Evolutionary conservation across 768 basidiomycete species (phyloP).

Genomic region (Sporobolomyces phaffii): DNA sequence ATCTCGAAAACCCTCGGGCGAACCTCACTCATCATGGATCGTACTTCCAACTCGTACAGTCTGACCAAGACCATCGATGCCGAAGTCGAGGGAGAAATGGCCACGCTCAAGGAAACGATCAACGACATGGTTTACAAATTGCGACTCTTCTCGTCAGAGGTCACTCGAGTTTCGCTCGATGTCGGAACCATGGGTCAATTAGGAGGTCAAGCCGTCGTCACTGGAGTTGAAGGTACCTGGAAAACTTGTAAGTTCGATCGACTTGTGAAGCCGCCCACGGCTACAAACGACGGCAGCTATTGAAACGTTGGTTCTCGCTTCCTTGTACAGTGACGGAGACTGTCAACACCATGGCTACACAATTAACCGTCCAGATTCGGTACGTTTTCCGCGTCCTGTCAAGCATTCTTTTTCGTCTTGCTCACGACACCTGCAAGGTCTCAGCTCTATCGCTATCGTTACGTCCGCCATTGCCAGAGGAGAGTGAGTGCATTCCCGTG

Average conservation of each 20-base stretch:
- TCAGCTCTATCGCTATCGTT: constrained; percentile 46
- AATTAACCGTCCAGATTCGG: constrained; percentile 44
- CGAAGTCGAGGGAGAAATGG: constrained; percentile 53
- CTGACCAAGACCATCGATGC: constrained; percentile 51
- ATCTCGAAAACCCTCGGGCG: neutral
- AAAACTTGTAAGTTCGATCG: constrained; percentile 52
- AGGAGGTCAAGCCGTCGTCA: constrained; percentile 50
- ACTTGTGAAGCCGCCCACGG: too few relatives aligned
- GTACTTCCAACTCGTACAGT: constrained; percentile 43
- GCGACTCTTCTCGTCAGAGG: constrained; percentile 75
- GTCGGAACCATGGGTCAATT: constrained; percentile 59
- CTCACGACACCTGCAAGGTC: too few relatives aligned
- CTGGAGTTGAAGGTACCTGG: constrained; percentile 53
- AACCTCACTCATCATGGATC: neutral
- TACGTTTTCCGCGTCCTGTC: constrained; percentile 6
- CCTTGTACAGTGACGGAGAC: constrained; percentile 34
- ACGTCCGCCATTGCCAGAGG: constrained; percentile 39
- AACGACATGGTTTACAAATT: constrained; percentile 62
- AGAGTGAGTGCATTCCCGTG: constrained; percentile 16
- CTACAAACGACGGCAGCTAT: too few relatives aligned
- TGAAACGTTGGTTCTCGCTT: neutral
- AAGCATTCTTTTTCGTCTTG: too few relatives aligned
- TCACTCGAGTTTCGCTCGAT: constrained; percentile 60
- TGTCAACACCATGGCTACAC: constrained; percentile 41
- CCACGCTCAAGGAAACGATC: constrained; percentile 49